Percentiles rank a stretch among this genome's conserved stretches.
Evolutionary conservation across 2,329 filamentous ascomycete genomes (phyloP).

Genomic region (Phyllosticta ampelicida): DNA sequence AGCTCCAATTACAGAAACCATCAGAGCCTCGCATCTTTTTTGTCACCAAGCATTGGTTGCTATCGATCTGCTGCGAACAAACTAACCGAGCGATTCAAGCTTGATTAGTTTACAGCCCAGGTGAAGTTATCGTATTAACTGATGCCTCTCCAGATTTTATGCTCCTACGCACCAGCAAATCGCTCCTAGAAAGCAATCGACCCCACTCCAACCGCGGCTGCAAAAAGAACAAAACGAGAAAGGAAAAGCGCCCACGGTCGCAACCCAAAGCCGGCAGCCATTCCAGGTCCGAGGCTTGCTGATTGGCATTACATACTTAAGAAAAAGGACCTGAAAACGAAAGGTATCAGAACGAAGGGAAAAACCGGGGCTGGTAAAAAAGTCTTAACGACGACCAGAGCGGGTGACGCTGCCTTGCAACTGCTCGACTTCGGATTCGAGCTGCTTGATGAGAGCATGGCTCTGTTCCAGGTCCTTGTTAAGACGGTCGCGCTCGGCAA

Average conservation of each 20-base stretch:
- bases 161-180: constrained; percentile 6
- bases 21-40: not conserved
- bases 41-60: not conserved
- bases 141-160: constrained; percentile 9
- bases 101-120: constrained; percentile 10
- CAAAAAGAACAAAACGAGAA: not conserved
- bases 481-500: constrained; percentile 92
- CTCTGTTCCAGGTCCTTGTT: constrained; percentile 99
- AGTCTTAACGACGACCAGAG: constrained; percentile 76
- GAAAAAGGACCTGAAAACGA: constrained; percentile 23
- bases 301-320: constrained; percentile 32
- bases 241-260: not conserved
- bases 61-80: not conserved
- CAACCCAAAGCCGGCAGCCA: constrained; percentile 5
- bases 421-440: constrained; percentile 71
- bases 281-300: constrained; percentile 6
- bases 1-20: too few species aligned
- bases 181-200: constrained; percentile 5
- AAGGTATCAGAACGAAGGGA: constrained; percentile 31
- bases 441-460: constrained; percentile 79
- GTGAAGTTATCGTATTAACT: constrained; percentile 9
- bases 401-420: constrained; percentile 61
- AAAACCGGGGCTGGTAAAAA: constrained; percentile 14
- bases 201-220: constrained; percentile 1
- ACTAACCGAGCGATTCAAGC: not conserved